Evolutionary conservation across 1,139 yeast species (phyloP).

Genomic region (Magnusiomyces suaveolens): DNA sequence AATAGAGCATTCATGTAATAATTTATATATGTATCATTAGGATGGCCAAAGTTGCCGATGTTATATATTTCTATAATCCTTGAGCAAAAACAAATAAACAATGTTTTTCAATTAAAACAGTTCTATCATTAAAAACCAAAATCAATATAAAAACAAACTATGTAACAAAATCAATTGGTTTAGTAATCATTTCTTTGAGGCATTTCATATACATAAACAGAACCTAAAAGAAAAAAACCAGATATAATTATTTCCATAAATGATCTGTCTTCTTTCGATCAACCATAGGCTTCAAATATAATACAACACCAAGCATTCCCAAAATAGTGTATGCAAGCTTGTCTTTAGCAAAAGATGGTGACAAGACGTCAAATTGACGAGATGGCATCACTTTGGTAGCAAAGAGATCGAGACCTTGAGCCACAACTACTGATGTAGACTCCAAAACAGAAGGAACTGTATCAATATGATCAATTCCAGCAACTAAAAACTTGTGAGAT

Average conservation of each 20-base stretch:
- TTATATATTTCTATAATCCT: no score
- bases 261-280: conserved; percentile 32
- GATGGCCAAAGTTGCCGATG: no score
- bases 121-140: no score
- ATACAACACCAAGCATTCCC: conserved; percentile 40
- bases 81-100: no score
- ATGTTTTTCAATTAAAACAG: no score
- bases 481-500: conserved; percentile 35
- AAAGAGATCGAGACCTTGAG: conserved; percentile 57
- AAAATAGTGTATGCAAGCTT: conserved; percentile 55
- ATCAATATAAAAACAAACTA: no score
- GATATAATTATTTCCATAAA: conserved; percentile 18
- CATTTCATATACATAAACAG: no score
- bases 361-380: conserved; percentile 68
- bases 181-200: no score
- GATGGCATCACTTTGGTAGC: conserved; percentile 77
- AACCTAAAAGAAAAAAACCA: not conserved
- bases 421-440: conserved; percentile 67
- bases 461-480: conserved; percentile 30
- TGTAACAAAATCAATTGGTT: no score
- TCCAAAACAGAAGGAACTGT: conserved; percentile 66
- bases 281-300: conserved; percentile 52
- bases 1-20: no score
- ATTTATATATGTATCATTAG: no score
- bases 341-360: conserved; percentile 54